Percentiles rank a stretch among this genome's conserved stretches.
phyloP scores from a whole-genome alignment of 2,329 filamentous ascomycete genomes.

The Laburnicola sp. region DNA sequence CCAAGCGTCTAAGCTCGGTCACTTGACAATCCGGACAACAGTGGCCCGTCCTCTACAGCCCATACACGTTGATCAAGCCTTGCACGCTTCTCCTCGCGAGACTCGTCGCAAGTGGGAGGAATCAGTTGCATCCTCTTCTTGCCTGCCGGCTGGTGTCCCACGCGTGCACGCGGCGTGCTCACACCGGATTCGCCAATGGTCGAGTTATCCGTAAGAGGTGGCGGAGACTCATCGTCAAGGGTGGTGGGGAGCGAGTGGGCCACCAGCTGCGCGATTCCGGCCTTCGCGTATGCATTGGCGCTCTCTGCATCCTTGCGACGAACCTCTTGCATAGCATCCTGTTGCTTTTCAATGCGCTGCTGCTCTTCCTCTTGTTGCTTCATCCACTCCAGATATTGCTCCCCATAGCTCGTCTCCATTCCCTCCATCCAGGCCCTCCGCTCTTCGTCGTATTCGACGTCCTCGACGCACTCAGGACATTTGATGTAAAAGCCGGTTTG shows the following conservation, averaged over 20 bases:
- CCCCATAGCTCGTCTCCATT: conserved; percentile 26
- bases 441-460: conserved; percentile 19
- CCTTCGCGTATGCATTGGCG: not conserved
- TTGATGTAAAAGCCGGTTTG: conserved; percentile 57
- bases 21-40: no score
- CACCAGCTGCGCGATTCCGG: no score
- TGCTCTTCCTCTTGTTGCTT: conserved; percentile 21
- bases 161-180: not conserved
- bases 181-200: not conserved
- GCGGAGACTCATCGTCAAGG: not conserved
- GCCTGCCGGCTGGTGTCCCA: not conserved
- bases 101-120: not conserved
- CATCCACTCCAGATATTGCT: conserved; percentile 29
- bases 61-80: not conserved
- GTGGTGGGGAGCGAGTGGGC: not conserved
- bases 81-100: not conserved
- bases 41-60: not conserved
- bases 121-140: not conserved
- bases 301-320: conserved; percentile 1
- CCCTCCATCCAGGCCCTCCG: conserved; percentile 29
- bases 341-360: conserved; percentile 17
- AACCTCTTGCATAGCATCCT: conserved; percentile 6
- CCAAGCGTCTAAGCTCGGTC: no score
- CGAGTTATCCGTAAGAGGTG: conserved; percentile 2
- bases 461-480: conserved; percentile 50